Evolutionary conservation across 495 filamentous ascomycete species (phyloP).

Genomic region (Hypoxylon subgilvum): DNA sequence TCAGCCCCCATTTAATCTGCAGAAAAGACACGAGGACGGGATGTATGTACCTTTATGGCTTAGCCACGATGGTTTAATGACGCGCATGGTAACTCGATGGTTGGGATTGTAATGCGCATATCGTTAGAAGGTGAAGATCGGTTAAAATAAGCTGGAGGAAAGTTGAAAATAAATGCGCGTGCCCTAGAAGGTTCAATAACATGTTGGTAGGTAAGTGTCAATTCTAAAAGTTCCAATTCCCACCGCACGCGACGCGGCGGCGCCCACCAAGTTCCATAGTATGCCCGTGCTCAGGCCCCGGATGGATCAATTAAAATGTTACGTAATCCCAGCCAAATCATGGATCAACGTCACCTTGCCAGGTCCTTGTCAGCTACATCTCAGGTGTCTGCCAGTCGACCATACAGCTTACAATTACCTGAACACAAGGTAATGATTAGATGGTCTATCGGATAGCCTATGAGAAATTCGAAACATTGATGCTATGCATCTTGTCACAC

Average conservation of each 20-base stretch:
- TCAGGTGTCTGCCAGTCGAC: too few relatives aligned
- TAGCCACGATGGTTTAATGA: slow-evolving; percentile 93
- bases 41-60: slow-evolving; percentile 75
- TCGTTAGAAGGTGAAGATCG: slow-evolving; percentile 24
- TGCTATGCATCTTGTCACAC: too few relatives aligned
- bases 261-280: slow-evolving; percentile 8
- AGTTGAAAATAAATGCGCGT: slow-evolving; percentile 11
- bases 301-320: slow-evolving; percentile 22
- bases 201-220: slow-evolving; percentile 17
- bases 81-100: slow-evolving; percentile 65
- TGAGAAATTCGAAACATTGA: too few relatives aligned
- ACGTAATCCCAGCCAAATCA: slow-evolving; percentile 35
- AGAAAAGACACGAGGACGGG: slow-evolving; percentile 2
- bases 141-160: not conserved
- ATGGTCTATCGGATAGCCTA: too few relatives aligned
- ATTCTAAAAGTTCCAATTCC: slow-evolving; percentile 1
- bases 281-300: too few relatives aligned
- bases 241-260: slow-evolving; percentile 43
- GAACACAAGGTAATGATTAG: too few relatives aligned
- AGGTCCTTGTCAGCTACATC: not conserved
- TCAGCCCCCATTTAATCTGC: slow-evolving; percentile 9
- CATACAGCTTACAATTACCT: too few relatives aligned
- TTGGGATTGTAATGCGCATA: slow-evolving; percentile 39
- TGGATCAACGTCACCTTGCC: not conserved
- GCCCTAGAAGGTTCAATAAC: slow-evolving; percentile 20